These are phyloP conservation scores for Kazachstania sp. DNA, from an alignment of 1,139 yeast genomes.

Conservation along the genomic window DNA sequence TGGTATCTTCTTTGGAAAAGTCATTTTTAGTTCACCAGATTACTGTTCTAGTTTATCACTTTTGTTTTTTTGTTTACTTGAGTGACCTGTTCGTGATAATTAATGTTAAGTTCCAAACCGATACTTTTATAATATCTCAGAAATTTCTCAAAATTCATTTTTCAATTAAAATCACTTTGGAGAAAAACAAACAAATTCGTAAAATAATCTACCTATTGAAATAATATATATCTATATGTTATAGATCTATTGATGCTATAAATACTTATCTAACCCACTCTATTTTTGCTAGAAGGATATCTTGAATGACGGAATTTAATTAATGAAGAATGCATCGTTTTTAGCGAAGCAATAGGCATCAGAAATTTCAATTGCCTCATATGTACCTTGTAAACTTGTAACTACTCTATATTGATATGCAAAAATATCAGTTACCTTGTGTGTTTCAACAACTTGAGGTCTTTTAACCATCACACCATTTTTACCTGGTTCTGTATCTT, in stretches of 20 bases:
- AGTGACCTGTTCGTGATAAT: background rate
- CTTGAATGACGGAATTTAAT: slow-evolving; percentile 4
- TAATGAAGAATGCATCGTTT: slow-evolving; percentile 31
- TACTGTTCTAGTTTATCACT: background rate
- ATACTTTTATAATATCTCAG: too few species aligned
- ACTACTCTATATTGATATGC: slow-evolving; percentile 59
- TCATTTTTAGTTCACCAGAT: slow-evolving; percentile 5
- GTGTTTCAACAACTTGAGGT: slow-evolving; percentile 62
- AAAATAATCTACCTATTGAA: background rate
- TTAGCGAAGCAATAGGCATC: slow-evolving; percentile 66
- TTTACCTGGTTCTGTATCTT: slow-evolving; percentile 32
- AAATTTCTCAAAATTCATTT: background rate
- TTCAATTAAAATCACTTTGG: background rate
- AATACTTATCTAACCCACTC: too few species aligned
- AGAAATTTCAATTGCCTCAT: slow-evolving; percentile 79
- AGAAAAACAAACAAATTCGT: background rate
- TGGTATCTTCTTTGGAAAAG: slow-evolving; percentile 14
- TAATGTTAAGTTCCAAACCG: too few species aligned
- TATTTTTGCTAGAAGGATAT: background rate
- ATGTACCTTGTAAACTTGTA: slow-evolving; percentile 86
- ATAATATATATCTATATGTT: background rate
- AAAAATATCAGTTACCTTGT: slow-evolving; percentile 61
- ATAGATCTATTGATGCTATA: background rate
- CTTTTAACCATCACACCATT: slow-evolving; percentile 21
- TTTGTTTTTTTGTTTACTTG: slow-evolving; percentile 1